Base-by-base conservation (phyloP, 139 green algal species). In the Penium margaritaceum region DNA sequence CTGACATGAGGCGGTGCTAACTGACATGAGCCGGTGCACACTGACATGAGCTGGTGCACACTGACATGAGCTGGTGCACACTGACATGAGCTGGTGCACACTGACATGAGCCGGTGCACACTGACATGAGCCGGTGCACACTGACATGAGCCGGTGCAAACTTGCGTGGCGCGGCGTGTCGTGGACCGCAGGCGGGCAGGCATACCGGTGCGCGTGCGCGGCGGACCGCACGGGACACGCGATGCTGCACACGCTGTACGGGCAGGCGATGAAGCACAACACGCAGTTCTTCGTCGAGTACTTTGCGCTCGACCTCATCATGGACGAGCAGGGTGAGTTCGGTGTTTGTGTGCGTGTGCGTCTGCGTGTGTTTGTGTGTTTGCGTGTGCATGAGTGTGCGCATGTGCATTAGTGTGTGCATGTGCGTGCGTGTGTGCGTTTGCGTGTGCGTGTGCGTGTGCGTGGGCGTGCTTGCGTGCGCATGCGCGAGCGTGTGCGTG, bases 221-320 rank as follows among this genome's bases (percentile, higher is more conserved):
- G 94, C 94, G 14, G 95, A 99, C 84, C 83, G 95, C 47, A 99
- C 95, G 0, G 95, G 95, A 0, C 95, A 99, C 74, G 91, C 95
- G n/a, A 95, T 99, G 93, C 86, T 99, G 12, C 94, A 99, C 88
- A 96, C 93, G 7, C 85, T 99, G 69, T 99, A 99, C 66, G 93
- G 93, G 14, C 84, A 89, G 55, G 87, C 92, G 33, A 96, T 99
- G 91, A 93, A 95, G 84, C 89, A 97, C 80, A 83, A 98, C 84
- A 91, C 90, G 53, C 88, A 96, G 77, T 99, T 99, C 67, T 97
- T 97, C 75, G 94, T 99, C 9, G 92, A 98, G 84, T 98, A 97
- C 87, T 96, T 99, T 85, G 94, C 93, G 0, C 77, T 98, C 53
- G 94, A 98, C 79, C 84, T 98, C 33, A 95, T 98, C 74, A 99